Base-by-base conservation (phyloP, 2,329 filamentous ascomycete species). In the Cytospora piceae region DNA sequence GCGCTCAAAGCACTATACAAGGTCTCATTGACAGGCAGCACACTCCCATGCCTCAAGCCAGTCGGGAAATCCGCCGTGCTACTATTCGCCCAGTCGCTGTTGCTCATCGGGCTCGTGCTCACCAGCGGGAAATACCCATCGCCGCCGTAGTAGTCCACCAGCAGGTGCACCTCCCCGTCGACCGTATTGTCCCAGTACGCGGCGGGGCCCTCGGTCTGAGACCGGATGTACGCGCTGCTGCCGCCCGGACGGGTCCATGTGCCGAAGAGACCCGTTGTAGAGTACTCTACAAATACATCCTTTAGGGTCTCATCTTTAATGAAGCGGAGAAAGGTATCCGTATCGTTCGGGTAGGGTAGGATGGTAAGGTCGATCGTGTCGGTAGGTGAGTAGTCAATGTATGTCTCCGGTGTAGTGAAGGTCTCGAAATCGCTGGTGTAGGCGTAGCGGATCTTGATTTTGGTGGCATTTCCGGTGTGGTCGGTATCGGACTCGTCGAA, bases 311-410 rank as follows among this genome's bases (percentile, higher is more conserved):
- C 83, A 72, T 86, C 82, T 69, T 86, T 86, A 74, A 86, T 76
- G 73, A 86, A 86, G 54, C 84, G 80, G 7, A 82, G 76, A 59
- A 82, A 86, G n/a, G 75, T 75, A 53, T 51, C 64, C 63, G 69
- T 70, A 57, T 74, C 74, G 39, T 69, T 70, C 17, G 79, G 78
- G 1, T 83, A 73, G 1, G 79, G 74, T 4, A 85, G 76, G 73
- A 89, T 83, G 69, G 86, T 83, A n/a, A 88, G 76, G 69, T 85
- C 83, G 70, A 85, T 86, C 60, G 84, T 77, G 65, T 81, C 77
- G 59, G 78, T 82, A 0, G 80, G 79, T 1, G 76, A 73, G 53
- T 79, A 76, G 72, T 83, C 78, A 71, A 85, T 80, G 69, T 83
- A 83, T 8, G 82, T 83, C 67, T 81, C 72, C 0, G 85, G 82